Percentiles rank a stretch among this genome's conserved stretches.
Conservation (phyloP, 495 filamentous ascomycete species). For the Tuber aestivum region DNA sequence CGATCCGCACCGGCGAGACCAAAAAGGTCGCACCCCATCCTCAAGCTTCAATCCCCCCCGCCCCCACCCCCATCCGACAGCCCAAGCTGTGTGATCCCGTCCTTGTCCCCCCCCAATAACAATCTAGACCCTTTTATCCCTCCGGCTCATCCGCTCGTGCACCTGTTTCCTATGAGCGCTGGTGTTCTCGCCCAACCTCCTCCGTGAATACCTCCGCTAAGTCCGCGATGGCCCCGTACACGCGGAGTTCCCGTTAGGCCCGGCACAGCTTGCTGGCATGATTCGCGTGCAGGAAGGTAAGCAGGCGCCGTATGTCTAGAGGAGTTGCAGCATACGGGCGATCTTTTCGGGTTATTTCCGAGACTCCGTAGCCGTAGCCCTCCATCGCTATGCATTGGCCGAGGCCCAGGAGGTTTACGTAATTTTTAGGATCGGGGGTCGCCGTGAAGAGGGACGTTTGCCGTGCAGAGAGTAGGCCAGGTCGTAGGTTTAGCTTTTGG, state of each 20-base stretch:
- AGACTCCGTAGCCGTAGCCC: conserved; percentile 13
- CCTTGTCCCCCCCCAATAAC: not conserved
- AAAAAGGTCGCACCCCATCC: not conserved
- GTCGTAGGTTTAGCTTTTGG: not conserved
- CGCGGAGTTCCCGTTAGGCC: conserved; percentile 8
- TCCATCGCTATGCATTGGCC: conserved; percentile 7
- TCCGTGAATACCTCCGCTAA: conserved; percentile 14
- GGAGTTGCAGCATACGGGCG: not conserved
- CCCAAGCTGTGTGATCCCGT: conserved; percentile 2
- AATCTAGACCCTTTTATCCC: not conserved
- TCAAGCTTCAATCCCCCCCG: conserved; percentile 4
- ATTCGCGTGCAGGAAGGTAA: conserved; percentile 10
- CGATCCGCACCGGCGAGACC: not conserved
- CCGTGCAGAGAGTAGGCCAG: not conserved
- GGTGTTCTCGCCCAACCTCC: conserved; percentile 6
- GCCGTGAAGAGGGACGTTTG: not conserved
- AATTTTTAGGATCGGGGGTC: conserved; percentile 2
- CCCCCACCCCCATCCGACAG: conserved; percentile 1
- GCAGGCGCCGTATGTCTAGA: conserved; percentile 10
- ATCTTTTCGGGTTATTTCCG: not conserved
- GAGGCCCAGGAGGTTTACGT: not conserved
- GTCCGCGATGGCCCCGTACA: conserved; percentile 17
- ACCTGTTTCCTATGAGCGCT: conserved; percentile 11
- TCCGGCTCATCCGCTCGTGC: not conserved
- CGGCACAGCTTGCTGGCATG: conserved; percentile 11